Evolutionary conservation across 169 alveolate species (phyloP), one percentile per base, ranked within the genome.

Genomic region (Plasmodium fragile): DNA sequence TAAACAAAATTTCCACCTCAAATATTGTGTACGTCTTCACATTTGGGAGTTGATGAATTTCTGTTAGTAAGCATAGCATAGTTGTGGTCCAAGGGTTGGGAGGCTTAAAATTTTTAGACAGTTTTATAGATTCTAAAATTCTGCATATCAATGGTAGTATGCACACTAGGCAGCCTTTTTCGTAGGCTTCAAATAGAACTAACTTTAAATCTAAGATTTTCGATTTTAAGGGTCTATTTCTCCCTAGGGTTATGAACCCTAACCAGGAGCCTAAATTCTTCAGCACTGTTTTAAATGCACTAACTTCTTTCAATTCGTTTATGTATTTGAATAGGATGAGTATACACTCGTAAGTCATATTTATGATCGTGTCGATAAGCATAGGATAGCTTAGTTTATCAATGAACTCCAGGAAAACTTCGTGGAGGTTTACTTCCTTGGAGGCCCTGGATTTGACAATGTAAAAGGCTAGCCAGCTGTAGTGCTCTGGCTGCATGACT

Each of bases 71-170:
- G 80, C 93, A 92, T 43, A 98, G 92, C 72, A 97, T 81, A 30
- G 98, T 98, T 43, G 97, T 92, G 22, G 99, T 97, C 99, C 99
- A 98, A 16, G 99, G 99, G 90, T 98, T 98, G n/a, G 99, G 99
- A 8, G 99, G 98, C 53, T 93, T 95, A 95, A 97, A 98, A 32
- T 94, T 95, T 95, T 97, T 96, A 5, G 98, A 96, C 75, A 82
- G 43, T 65, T 95, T 92, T 1, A 97, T 93, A 34, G 95, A 85
- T 78, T 97, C 99, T 91, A 98, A 52, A 28, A 97, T 93, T 78
- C 96, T 97, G 72, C 98, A 97, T 49, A 96, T 97, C 87, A 98
- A 95, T 8, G 99, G 99, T 73, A 98, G 89, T 25, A 97, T 96
- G 53, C 98, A 98, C 10, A 96, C 95, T 82, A 98, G 92, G 71